Conservation (phyloP, 2,329 filamentous ascomycete genomes). For the Curvularia lunata region DNA sequence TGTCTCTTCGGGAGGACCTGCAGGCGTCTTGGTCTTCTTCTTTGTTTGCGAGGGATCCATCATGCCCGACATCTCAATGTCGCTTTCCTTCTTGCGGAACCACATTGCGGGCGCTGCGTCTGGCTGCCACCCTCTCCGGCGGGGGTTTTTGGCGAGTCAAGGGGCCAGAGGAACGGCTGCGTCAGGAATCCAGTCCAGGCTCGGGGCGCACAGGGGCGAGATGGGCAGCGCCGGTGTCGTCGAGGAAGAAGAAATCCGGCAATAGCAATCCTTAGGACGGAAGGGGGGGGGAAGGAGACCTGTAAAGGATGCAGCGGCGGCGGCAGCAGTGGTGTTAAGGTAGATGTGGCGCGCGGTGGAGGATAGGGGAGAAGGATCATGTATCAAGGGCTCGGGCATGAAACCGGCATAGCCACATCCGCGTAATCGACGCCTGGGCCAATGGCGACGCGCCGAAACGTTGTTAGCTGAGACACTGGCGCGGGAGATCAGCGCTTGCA, state of each 20-base stretch:
- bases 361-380: constrained; percentile 22
- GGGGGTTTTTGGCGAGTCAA: constrained; percentile 7
- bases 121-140: constrained; percentile 3
- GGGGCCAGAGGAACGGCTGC: constrained; percentile 1
- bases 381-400: constrained; percentile 29
- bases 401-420: constrained; percentile 38
- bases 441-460: constrained; percentile 26
- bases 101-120: constrained; percentile 21
- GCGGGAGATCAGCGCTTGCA: constrained; percentile 29
- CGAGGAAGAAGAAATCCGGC: constrained; percentile 1
- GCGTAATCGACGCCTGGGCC: constrained; percentile 20
- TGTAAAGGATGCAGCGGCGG: constrained; percentile 4
- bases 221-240: neutral
- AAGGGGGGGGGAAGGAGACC: neutral
- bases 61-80: constrained; percentile 42
- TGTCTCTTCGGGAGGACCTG: constrained; percentile 36
- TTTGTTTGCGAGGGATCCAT: constrained; percentile 18
- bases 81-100: constrained; percentile 33
- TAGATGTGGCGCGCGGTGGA: constrained; percentile 13
- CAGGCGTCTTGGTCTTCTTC: constrained; percentile 21
- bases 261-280: neutral
- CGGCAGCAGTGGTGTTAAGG: constrained; percentile 1
- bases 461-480: constrained; percentile 37
- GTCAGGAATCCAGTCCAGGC: neutral
- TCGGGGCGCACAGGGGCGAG: neutral